Evolutionary conservation across 2,329 filamentous ascomycete genomes (phyloP).

Genomic region (Fonsecaea monophora): DNA sequence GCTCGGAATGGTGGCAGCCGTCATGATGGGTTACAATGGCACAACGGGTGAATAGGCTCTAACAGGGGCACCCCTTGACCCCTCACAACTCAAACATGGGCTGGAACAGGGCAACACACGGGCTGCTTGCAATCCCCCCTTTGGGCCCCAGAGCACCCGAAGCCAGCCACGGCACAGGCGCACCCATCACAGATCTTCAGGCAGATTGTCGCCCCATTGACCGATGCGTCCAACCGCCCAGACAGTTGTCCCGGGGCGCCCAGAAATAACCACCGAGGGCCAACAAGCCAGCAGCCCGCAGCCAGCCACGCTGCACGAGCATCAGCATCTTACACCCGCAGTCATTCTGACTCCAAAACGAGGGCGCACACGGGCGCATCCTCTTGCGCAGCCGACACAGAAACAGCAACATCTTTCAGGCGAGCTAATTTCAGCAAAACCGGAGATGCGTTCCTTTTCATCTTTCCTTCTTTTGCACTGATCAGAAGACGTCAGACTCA

Average conservation of each 20-base stretch:
- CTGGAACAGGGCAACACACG: neutral
- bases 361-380: neutral
- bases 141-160: neutral
- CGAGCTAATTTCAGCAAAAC: neutral
- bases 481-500: constrained; percentile 6
- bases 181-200: neutral
- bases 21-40: neutral
- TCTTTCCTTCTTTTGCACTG: neutral
- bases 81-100: neutral
- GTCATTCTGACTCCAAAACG: constrained; percentile 9
- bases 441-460: neutral
- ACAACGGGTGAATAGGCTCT: neutral
- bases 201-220: constrained; percentile 10
- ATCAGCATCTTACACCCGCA: constrained; percentile 9
- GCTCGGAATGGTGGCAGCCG: constrained; percentile 2
- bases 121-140: neutral
- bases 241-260: neutral
- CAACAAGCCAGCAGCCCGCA: neutral
- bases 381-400: constrained; percentile 11
- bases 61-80: neutral
- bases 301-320: neutral
- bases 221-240: neutral
- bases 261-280: constrained; percentile 6
- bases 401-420: constrained; percentile 22
- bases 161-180: neutral